Evolutionary conservation across 2,329 filamentous ascomycete genomes (phyloP), one percentile per base, ranked within the genome.

Genomic region (Didymella pomorum): DNA sequence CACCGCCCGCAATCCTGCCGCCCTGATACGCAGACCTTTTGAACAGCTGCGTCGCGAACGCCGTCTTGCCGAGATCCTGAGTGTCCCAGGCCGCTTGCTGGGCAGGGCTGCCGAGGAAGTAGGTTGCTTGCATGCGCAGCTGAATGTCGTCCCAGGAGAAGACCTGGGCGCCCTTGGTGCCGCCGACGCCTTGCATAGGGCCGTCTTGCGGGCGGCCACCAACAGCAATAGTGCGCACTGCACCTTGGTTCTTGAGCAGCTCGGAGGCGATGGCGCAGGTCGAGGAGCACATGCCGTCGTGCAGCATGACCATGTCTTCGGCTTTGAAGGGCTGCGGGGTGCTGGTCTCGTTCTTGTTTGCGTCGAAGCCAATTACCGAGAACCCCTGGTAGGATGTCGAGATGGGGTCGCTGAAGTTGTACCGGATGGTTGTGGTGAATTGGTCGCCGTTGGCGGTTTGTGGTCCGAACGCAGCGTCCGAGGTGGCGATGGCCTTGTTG

Each of bases 231-330:
- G 76, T 78, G 44, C 77, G 75, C 31, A 81, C 75, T 25, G 73
- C 76, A 10, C 73, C 79, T 69, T 81, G 79, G 47, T 79, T 78
- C 20, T 78, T 77, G 68, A 81, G 78, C 4, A 81, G 68, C 58
- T 81, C 79, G n/a, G 72, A 69, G 59, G 78, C 79, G 58, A 81
- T 78, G 39, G 79, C 77, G 68, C 80, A 82, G n/a, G 79, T 81
- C 0, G 74, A 78, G 1, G 78, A 78, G 65, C 80, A 82, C 73
- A 79, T 79, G 55, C 79, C 79, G 52, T 82, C 80, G 61, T 76
- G 71, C 3, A 80, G 62, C 61, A 80, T 73, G 29, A 80, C 69
- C 53, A 80, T 78, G 61, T 80, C 71, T 29, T 76, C 64, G 1
- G 76, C 65, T 28, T 68, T 53, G 60, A 79, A 81, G 1, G 75